A percentile compares a stretch with the other conserved stretches of the same genome.
Evolutionary conservation across 2,329 filamentous ascomycete genomes (phyloP).

Genomic region (Monosporascus sp.): DNA sequence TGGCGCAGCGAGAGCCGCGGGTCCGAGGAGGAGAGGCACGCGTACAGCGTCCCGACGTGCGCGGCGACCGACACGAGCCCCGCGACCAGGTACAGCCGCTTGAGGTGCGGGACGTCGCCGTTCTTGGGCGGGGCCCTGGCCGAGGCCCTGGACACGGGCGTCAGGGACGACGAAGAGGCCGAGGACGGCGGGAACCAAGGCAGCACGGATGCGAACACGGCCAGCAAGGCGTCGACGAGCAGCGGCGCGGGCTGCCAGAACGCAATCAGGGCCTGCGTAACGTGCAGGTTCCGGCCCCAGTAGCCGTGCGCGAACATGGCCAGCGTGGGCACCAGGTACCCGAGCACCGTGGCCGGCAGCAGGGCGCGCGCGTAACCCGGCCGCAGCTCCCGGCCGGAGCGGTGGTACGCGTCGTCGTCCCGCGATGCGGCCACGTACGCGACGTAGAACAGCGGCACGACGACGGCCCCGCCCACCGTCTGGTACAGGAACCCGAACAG

Average conservation of each 20-base stretch:
- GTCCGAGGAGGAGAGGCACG: constrained; percentile 14
- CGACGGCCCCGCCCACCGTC: constrained; percentile 16
- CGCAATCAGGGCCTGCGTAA: constrained; percentile 16
- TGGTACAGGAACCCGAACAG: constrained; percentile 21
- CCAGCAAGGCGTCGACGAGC: constrained; percentile 17
- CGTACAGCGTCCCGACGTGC: constrained; percentile 17
- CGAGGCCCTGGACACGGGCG: not conserved
- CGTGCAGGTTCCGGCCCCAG: constrained; percentile 8
- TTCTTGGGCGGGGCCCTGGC: not conserved
- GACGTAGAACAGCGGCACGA: constrained; percentile 21
- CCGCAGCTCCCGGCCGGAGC: constrained; percentile 11
- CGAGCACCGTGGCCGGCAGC: constrained; percentile 15
- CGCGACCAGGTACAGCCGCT: constrained; percentile 16
- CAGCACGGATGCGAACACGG: not conserved
- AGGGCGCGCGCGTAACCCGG: constrained; percentile 15
- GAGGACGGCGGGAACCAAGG: constrained; percentile 9
- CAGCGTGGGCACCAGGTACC: constrained; percentile 21
- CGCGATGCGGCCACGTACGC: constrained; percentile 10
- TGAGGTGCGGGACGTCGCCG: constrained; percentile 20
- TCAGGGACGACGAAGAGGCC: not conserved
- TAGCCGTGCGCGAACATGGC: constrained; percentile 13
- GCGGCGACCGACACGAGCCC: constrained; percentile 13
- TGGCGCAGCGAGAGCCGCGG: constrained; percentile 16
- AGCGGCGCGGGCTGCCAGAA: constrained; percentile 22
- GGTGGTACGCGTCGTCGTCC: constrained; percentile 15